phyloP scores from a whole-genome alignment of 495 filamentous ascomycete species.

The Ascobolus immersus region DNA sequence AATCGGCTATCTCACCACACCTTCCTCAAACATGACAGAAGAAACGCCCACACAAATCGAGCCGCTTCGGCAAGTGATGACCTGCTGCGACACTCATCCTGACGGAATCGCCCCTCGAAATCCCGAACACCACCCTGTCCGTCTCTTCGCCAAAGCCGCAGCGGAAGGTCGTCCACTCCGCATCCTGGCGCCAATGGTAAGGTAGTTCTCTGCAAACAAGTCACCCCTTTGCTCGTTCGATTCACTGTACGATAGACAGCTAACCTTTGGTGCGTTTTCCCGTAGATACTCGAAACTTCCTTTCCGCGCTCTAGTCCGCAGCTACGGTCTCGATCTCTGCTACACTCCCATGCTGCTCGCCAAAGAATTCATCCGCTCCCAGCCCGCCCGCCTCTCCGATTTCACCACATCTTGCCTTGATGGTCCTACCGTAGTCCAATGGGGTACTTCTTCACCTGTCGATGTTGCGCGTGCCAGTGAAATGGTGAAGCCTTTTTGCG shows the following conservation, averaged over 20 bases:
- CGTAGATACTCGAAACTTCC: slow-evolving; percentile 25
- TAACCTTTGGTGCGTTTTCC: not conserved
- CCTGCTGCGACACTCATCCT: not conserved
- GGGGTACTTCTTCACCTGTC: slow-evolving; percentile 27
- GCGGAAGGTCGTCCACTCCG: slow-evolving; percentile 26
- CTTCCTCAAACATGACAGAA: too few relatives aligned
- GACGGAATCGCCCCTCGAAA: not conserved
- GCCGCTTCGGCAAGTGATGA: not conserved
- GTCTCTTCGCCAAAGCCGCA: slow-evolving; percentile 30
- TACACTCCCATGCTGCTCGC: slow-evolving; percentile 50
- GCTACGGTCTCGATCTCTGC: slow-evolving; percentile 34
- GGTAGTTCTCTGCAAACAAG: slow-evolving; percentile 23
- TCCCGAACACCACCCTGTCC: slow-evolving; percentile 25
- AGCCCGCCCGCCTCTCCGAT: slow-evolving; percentile 26
- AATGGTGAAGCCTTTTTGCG: slow-evolving; percentile 31
- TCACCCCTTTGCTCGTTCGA: not conserved
- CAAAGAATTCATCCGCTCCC: slow-evolving; percentile 40
- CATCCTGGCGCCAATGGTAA: slow-evolving; percentile 42
- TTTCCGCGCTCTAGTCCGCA: slow-evolving; percentile 33
- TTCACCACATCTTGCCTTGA: slow-evolving; percentile 18
- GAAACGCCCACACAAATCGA: not conserved
- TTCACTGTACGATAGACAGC: not conserved
- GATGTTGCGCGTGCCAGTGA: slow-evolving; percentile 35
- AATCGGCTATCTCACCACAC: too few relatives aligned
- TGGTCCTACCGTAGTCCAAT: slow-evolving; percentile 35